phyloP scores from a whole-genome alignment of 2,329 filamentous ascomycete species.

The Colletotrichum sp. region DNA sequence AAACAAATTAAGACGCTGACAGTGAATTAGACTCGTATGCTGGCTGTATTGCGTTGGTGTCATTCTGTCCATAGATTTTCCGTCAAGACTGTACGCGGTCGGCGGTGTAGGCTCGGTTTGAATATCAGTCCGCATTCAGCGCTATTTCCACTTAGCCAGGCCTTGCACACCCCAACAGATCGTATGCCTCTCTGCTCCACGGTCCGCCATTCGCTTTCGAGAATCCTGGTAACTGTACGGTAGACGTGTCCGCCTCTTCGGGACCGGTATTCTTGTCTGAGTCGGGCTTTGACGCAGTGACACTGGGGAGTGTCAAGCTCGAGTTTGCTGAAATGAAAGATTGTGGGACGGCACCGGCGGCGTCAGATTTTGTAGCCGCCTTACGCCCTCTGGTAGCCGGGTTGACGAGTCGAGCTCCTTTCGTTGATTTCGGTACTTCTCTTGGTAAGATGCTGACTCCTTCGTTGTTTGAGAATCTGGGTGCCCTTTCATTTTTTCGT shows the following conservation, averaged over 20 bases:
- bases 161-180: conserved; percentile 66
- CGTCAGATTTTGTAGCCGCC: conserved; percentile 55
- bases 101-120: neutral
- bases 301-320: neutral
- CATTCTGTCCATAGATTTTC: neutral
- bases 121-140: neutral
- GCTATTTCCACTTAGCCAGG: conserved; percentile 39
- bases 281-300: neutral
- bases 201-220: conserved; percentile 61
- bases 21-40: neutral
- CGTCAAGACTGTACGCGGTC: neutral
- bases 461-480: neutral
- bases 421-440: neutral
- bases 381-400: conserved; percentile 59
- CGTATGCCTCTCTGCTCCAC: conserved; percentile 73
- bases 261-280: neutral
- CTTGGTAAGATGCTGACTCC: neutral
- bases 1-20: neutral
- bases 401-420: conserved; percentile 31
- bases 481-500: neutral
- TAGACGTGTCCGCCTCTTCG: neutral
- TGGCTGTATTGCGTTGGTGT: neutral
- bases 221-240: conserved; percentile 44
- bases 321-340: conserved; percentile 35
- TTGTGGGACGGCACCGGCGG: conserved; percentile 52